phyloP scores from a whole-genome alignment of 139 green algal species.

The Picochlorum sp. region DNA sequence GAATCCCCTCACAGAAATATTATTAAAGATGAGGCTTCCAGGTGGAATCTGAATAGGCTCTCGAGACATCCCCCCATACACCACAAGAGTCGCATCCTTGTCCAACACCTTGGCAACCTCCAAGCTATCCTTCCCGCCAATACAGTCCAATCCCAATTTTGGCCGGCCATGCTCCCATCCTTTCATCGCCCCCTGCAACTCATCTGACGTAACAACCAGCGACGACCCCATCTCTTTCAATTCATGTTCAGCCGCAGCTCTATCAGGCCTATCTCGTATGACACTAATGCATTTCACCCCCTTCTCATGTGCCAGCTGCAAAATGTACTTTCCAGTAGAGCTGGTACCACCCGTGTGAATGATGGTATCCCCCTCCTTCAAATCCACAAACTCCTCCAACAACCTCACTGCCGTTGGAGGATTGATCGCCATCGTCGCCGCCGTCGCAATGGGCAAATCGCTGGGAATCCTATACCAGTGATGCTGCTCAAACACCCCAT shows the following conservation, averaged over 20 bases:
- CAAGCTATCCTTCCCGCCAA: conserved; percentile 48
- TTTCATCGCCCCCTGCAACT: conserved; percentile 34
- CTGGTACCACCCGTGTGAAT: conserved; percentile 35
- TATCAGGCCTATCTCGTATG: conserved; percentile 55
- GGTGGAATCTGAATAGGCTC: conserved; percentile 65
- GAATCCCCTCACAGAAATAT: conserved; percentile 66
- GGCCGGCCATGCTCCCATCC: conserved; percentile 30
- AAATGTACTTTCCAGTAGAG: conserved; percentile 52
- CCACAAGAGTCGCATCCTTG: conserved; percentile 63
- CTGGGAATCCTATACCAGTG: conserved; percentile 26
- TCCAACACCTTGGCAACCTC: conserved; percentile 52
- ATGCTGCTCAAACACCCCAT: conserved; percentile 10
- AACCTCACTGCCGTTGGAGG: conserved; percentile 73
- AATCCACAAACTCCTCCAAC: conserved; percentile 69
- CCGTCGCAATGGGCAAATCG: conserved; percentile 24
- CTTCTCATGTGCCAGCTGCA: conserved; percentile 62
- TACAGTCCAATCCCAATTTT: conserved; percentile 67
- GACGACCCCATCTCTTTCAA: conserved; percentile 52
- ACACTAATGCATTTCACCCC: conserved; percentile 83
- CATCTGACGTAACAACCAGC: conserved; percentile 53
- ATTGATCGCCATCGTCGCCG: conserved; percentile 42
- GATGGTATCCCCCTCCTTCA: conserved; percentile 70
- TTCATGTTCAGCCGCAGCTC: conserved; percentile 25
- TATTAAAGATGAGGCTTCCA: conserved; percentile 81
- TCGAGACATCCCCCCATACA: conserved; percentile 80